Evolutionary conservation across 2,329 filamentous ascomycete species (phyloP), one percentile per base, ranked within the genome.

Genomic region (Ophiostoma pallidulum): DNA sequence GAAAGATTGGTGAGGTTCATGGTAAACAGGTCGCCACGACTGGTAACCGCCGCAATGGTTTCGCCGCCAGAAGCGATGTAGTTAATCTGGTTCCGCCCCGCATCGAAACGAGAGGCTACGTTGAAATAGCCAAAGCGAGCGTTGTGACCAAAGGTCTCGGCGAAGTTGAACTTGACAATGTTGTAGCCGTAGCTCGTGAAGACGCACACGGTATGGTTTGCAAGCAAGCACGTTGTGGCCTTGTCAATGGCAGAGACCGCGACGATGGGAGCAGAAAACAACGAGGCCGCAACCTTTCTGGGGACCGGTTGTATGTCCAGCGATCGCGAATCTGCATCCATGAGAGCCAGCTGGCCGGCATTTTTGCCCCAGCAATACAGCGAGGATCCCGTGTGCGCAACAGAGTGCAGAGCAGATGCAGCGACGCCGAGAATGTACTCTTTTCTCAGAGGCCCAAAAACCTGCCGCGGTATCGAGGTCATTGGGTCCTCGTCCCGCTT

Each of bases 181-280:
- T 89, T 88, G 61, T 95, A 97, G 4, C 91, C 91, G 59, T 94
- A 97, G 56, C 94, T 94, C 1, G 89, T 91, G 58, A 98, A 95
- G 0, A 98, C 83, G 73, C 86, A 94, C 9, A 97, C 88, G 18
- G 89, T 88, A 56, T 86, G 82, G 56, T 89, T 94, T 41, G 89
- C 84, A 3, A 98, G 75, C 24, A 98, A 68, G 53, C 89, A 84
- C 2, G 84, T 82, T 0, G 92, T 96, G 7, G 92, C 92, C 55
- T 82, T 83, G 60, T 97, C 91, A 50, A 94, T 95, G 4, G 90
- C 91, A 0, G 86, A 85, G 0, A 92, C 86, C 62, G 84, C 85
- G 22, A 76, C 69, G 45, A 98, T 95, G 0, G 62, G 78, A 3
- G 80, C 78, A 10, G 75, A 75, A 59, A 92, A 86, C 1, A 94